Percentiles rank a stretch among this genome's conserved stretches.
phyloP scores from a whole-genome alignment of 441 rosid species.

The Populus trichocarpa region DNA sequence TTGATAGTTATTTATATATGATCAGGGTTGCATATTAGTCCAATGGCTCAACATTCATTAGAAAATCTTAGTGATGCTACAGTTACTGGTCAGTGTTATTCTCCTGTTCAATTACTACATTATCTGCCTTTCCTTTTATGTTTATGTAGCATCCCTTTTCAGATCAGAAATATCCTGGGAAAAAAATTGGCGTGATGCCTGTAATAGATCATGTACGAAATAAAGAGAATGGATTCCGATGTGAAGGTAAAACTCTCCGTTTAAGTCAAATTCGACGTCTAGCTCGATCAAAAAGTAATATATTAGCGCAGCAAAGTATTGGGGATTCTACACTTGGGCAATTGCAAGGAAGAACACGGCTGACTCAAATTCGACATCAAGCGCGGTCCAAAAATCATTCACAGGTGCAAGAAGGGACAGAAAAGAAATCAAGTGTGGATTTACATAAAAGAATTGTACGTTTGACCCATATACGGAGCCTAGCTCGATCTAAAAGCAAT shows the following conservation, averaged over 20 bases:
- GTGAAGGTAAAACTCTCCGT: constrained; percentile 4
- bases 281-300: constrained; percentile 4
- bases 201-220: background rate
- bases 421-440: background rate
- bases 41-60: background rate
- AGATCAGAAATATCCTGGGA: background rate
- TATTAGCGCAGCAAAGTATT: background rate
- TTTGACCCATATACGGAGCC: constrained; percentile 9
- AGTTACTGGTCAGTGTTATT: background rate
- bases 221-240: background rate
- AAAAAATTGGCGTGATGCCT: background rate
- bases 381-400: constrained; percentile 12
- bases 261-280: constrained; percentile 15
- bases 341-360: constrained; percentile 1
- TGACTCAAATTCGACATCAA: constrained; percentile 12
- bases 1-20: background rate
- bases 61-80: background rate
- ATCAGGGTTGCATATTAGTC: background rate
- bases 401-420: background rate
- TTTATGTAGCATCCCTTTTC: background rate
- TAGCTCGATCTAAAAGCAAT: constrained; percentile 1
- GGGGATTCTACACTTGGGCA: background rate
- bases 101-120: background rate
- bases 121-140: background rate
- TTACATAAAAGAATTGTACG: constrained; percentile 6